phyloP scores from a whole-genome alignment of 257 asterid species.

The Przewalskia tangutica region DNA sequence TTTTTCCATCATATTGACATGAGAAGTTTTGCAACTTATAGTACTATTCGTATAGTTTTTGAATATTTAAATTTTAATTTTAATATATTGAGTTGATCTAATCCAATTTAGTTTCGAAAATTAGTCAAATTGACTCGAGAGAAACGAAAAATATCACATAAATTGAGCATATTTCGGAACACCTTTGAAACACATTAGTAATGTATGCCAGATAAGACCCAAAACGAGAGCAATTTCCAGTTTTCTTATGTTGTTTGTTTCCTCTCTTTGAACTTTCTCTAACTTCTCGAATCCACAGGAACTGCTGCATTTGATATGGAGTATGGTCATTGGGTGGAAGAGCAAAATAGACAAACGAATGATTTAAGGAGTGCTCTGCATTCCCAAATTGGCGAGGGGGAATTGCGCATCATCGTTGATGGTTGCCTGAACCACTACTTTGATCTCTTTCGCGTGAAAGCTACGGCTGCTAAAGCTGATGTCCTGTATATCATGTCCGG shows the following conservation, averaged over 20 bases:
- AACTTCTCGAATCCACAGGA: constrained; percentile 22
- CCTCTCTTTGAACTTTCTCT: not conserved
- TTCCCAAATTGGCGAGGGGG: constrained; percentile 49
- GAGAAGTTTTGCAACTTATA: no score
- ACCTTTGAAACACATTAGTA: not conserved
- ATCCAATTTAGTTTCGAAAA: no score
- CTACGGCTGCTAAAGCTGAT: constrained; percentile 64
- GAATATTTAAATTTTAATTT: no score
- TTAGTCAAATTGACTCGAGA: no score
- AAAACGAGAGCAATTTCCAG: not conserved
- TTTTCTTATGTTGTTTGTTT: not conserved
- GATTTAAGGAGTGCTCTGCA: constrained; percentile 53
- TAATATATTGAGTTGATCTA: no score
- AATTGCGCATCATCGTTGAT: constrained; percentile 45
- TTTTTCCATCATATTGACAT: no score
- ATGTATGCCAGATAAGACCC: not conserved
- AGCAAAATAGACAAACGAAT: constrained; percentile 38
- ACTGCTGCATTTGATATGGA: constrained; percentile 57
- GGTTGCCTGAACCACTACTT: constrained; percentile 53
- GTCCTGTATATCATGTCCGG: constrained; percentile 77
- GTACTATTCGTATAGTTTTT: no score
- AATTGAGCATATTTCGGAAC: no score
- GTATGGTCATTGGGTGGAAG: constrained; percentile 85
- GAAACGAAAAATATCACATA: no score
- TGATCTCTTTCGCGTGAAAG: constrained; percentile 68